These are phyloP conservation scores for Vigna unguiculata DNA, from an alignment of 306 rosid genomes.

Conservation along the genomic window DNA sequence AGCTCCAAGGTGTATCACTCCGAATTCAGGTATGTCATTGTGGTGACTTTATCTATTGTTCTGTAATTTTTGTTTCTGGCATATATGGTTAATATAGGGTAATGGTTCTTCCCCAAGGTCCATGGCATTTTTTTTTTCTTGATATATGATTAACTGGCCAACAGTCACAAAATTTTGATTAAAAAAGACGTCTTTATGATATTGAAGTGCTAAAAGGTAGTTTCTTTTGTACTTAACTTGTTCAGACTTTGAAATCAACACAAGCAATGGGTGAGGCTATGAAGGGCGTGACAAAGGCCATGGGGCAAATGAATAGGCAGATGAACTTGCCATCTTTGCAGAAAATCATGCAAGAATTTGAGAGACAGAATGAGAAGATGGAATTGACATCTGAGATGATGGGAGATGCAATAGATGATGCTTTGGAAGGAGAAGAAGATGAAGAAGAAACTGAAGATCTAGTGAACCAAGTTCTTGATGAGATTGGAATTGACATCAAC, in stretches of 20 bases:
- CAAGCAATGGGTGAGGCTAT: slow-evolving; percentile 99
- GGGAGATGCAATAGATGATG: slow-evolving; percentile 98
- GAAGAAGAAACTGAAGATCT: slow-evolving; percentile 97
- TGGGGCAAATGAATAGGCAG: slow-evolving; percentile 99
- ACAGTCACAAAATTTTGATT: background rate
- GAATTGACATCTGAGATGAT: slow-evolving; percentile 84
- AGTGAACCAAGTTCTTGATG: slow-evolving; percentile 96
- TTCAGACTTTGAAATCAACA: slow-evolving; percentile 93
- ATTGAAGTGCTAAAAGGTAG: slow-evolving; percentile 22
- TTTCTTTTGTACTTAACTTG: slow-evolving; percentile 13
- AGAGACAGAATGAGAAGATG: slow-evolving; percentile 96
- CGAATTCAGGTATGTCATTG: slow-evolving; percentile 80
- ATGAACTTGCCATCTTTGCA: slow-evolving; percentile 97
- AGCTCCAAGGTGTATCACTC: slow-evolving; percentile 98
- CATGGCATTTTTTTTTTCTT: slow-evolving; percentile 31
- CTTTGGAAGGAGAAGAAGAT: slow-evolving; percentile 98
- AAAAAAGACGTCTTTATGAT: background rate
- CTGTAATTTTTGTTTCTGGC: slow-evolving; percentile 20
- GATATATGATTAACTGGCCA: slow-evolving; percentile 16
- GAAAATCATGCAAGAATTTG: slow-evolving; percentile 96
- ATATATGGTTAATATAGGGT: slow-evolving; percentile 8
- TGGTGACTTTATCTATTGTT: slow-evolving; percentile 22
- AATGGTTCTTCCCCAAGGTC: slow-evolving; percentile 17
- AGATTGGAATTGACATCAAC: slow-evolving; percentile 87
- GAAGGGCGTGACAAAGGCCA: slow-evolving; percentile 99